phyloP scores from a whole-genome alignment of 2,329 filamentous ascomycete genomes.

The Diaporthe caulivora region DNA sequence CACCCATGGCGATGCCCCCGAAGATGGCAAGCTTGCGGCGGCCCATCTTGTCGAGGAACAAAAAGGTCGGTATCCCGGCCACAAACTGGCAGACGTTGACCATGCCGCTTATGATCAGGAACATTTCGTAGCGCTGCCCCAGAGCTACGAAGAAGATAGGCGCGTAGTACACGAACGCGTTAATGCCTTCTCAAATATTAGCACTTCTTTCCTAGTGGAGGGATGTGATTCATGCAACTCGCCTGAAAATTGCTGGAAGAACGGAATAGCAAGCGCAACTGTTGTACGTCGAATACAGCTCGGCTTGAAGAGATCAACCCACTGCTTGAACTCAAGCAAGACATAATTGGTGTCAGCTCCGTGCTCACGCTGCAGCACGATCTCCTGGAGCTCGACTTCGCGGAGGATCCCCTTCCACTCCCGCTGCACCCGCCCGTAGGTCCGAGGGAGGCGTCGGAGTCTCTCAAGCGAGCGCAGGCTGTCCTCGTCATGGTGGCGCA shows the following conservation, averaged over 20 bases:
- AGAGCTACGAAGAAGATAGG: constrained; percentile 46
- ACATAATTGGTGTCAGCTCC: constrained; percentile 47
- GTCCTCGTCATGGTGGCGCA: constrained; percentile 48
- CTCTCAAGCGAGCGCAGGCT: constrained; percentile 48
- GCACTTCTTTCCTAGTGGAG: neutral
- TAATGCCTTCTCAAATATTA: constrained; percentile 43
- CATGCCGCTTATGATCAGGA: constrained; percentile 50
- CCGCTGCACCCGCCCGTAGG: constrained; percentile 56
- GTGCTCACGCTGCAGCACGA: constrained; percentile 53
- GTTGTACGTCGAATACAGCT: constrained; percentile 57
- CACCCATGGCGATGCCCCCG: constrained; percentile 47
- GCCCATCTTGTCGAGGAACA: constrained; percentile 50
- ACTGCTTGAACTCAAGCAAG: constrained; percentile 58
- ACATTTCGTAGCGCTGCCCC: constrained; percentile 46
- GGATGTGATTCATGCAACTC: neutral
- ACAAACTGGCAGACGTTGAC: constrained; percentile 52
- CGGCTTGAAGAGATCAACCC: constrained; percentile 60
- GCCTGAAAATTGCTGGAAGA: constrained; percentile 57
- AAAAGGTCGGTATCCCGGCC: constrained; percentile 45
- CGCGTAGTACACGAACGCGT: constrained; percentile 46
- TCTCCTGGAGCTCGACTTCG: constrained; percentile 59
- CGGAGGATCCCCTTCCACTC: constrained; percentile 63
- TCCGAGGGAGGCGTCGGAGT: constrained; percentile 49
- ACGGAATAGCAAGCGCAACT: constrained; percentile 55
- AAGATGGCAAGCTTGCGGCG: constrained; percentile 46